Conservation (phyloP, 768 basidiomycete genomes). For the Chiua virens region DNA sequence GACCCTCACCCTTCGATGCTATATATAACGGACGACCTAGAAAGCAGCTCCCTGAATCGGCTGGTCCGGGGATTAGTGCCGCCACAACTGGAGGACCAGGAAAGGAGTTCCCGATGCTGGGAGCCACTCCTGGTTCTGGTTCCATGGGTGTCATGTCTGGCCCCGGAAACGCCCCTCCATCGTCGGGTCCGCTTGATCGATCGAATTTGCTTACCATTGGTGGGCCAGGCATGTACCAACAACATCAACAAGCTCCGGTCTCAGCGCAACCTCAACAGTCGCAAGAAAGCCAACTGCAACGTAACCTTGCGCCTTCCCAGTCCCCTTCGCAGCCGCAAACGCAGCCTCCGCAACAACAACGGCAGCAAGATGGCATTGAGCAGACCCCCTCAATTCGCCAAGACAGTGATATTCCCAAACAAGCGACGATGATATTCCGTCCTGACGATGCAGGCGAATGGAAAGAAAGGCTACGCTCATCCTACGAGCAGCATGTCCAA, state of each 20-base stretch:
- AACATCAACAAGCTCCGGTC: constrained; percentile 30
- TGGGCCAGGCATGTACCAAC: constrained; percentile 42
- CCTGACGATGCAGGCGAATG: constrained; percentile 86
- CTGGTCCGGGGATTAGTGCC: constrained; percentile 40
- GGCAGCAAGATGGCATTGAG: constrained; percentile 18
- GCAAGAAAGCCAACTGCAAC: constrained; percentile 33
- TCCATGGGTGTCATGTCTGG: constrained; percentile 50
- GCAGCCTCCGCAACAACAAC: constrained; percentile 19
- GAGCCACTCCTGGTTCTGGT: constrained; percentile 37
- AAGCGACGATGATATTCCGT: constrained; percentile 77
- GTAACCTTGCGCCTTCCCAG: constrained; percentile 27
- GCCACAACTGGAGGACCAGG: constrained; percentile 23
- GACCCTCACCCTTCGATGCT: constrained; percentile 60
- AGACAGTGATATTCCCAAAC: constrained; percentile 22
- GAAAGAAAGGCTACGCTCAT: constrained; percentile 72
- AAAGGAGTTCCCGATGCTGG: constrained; percentile 68
- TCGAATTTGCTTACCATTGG: constrained; percentile 35
- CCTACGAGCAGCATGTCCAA: constrained; percentile 50
- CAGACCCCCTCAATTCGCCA: constrained; percentile 8
- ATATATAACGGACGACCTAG: constrained; percentile 80
- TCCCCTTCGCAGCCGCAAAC: constrained; percentile 31
- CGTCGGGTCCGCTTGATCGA: constrained; percentile 54
- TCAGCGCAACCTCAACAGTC: constrained; percentile 28
- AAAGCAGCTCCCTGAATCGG: constrained; percentile 73
- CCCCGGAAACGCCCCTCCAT: constrained; percentile 48